These are phyloP conservation scores for Pisolithus albus DNA, from an alignment of 768 basidiomycete species.

Conservation along the genomic window DNA sequence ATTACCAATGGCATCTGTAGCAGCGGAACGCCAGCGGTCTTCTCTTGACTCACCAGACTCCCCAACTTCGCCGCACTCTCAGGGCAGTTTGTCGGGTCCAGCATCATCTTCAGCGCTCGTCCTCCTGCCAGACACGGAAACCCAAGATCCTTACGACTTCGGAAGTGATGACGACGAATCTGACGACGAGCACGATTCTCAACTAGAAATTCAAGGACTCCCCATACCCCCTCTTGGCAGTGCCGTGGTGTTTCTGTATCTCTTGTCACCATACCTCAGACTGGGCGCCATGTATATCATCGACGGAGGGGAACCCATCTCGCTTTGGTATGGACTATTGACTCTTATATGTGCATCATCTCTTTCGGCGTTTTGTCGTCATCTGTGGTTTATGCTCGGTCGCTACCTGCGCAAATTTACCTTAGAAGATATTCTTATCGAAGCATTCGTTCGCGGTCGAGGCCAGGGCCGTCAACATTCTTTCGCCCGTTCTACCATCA, in stretches of 20 bases:
- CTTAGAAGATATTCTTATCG: conserved; percentile 57
- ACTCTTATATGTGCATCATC: conserved; percentile 47
- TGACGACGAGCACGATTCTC: conserved; percentile 29
- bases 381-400: conserved; percentile 74
- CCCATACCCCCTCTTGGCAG: conserved; percentile 47
- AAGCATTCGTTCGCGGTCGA: conserved; percentile 50
- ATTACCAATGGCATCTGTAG: conserved; percentile 6
- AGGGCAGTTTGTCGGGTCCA: conserved; percentile 18
- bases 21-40: conserved; percentile 5
- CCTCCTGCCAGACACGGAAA: conserved; percentile 52
- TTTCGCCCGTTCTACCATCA: conserved; percentile 39
- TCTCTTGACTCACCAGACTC: neutral
- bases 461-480: conserved; percentile 42
- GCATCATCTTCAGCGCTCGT: conserved; percentile 52
- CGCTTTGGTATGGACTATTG: conserved; percentile 46
- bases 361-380: conserved; percentile 54
- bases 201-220: conserved; percentile 5
- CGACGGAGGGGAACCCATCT: conserved; percentile 31
- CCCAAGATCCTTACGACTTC: conserved; percentile 27
- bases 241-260: conserved; percentile 57
- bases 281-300: conserved; percentile 61
- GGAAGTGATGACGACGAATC: conserved; percentile 36
- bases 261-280: conserved; percentile 61
- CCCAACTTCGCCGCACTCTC: conserved; percentile 1
- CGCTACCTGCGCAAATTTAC: conserved; percentile 61